phyloP scores from a whole-genome alignment of 805 yeast species.

The Pichia kluyveri region DNA sequence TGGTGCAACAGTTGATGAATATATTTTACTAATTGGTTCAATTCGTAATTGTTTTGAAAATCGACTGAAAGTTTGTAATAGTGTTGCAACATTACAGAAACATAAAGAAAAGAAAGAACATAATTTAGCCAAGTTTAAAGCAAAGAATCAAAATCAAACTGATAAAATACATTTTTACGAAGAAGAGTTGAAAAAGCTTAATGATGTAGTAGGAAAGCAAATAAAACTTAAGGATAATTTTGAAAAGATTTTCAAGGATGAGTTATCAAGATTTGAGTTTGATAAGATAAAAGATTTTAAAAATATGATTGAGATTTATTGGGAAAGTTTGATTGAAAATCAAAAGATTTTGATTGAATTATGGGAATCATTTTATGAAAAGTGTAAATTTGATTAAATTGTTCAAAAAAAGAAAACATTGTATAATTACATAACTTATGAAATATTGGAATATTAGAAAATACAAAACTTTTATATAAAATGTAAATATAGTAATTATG shows the following conservation, averaged over 20 bases:
- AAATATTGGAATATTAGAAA: not conserved
- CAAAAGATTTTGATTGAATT: slow-evolving; percentile 86
- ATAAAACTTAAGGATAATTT: slow-evolving; percentile 56
- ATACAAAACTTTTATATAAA: too few relatives aligned
- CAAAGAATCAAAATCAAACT: slow-evolving; percentile 39
- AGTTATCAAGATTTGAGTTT: slow-evolving; percentile 59
- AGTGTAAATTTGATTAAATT: slow-evolving; percentile 21
- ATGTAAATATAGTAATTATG: too few relatives aligned
- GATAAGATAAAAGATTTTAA: slow-evolving; percentile 79
- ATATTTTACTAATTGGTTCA: slow-evolving; percentile 67
- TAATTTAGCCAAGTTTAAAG: slow-evolving; percentile 33
- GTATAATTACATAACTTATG: not conserved
- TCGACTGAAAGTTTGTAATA: slow-evolving; percentile 48
- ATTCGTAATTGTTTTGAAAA: slow-evolving; percentile 66
- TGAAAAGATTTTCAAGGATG: slow-evolving; percentile 56
- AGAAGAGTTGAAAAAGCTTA: slow-evolving; percentile 49
- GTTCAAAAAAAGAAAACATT: not conserved
- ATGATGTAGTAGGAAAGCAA: slow-evolving; percentile 42
- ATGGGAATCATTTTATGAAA: slow-evolving; percentile 84
- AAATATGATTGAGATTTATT: slow-evolving; percentile 78
- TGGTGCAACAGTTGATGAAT: slow-evolving; percentile 84
- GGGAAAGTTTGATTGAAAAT: slow-evolving; percentile 84
- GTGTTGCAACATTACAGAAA: slow-evolving; percentile 36
- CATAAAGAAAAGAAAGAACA: slow-evolving; percentile 37
- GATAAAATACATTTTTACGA: slow-evolving; percentile 55